These are phyloP conservation scores for Neurospora crassa DNA, from an alignment of 2,329 filamentous ascomycete genomes.

Conservation along the genomic window DNA sequence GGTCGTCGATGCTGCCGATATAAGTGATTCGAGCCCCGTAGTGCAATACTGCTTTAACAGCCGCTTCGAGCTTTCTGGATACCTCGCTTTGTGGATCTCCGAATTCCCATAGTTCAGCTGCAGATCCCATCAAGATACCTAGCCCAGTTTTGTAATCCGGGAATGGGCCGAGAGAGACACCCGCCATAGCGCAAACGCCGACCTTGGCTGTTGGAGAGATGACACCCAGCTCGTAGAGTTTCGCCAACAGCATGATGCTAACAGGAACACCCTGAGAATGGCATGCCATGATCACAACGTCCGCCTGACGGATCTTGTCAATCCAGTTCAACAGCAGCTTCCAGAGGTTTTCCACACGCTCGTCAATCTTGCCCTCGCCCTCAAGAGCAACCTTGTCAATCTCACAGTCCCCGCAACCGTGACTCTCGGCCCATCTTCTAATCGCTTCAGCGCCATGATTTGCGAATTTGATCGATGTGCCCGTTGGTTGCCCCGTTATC, in stretches of 20 bases:
- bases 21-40: conserved; percentile 80
- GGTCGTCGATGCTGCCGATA: conserved; percentile 91
- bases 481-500: conserved; percentile 88
- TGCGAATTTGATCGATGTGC: conserved; percentile 88
- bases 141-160: conserved; percentile 83
- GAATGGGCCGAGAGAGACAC: conserved; percentile 89
- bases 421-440: conserved; percentile 65
- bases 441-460: conserved; percentile 80
- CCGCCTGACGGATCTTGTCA: conserved; percentile 75
- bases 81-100: conserved; percentile 71
- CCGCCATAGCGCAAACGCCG: conserved; percentile 78
- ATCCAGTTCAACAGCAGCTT: conserved; percentile 92
- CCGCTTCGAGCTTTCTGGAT: conserved; percentile 68
- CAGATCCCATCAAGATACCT: conserved; percentile 76
- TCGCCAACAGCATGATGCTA: conserved; percentile 82
- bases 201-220: conserved; percentile 61
- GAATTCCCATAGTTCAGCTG: conserved; percentile 94
- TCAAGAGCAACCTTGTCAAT: conserved; percentile 93
- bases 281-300: conserved; percentile 85
- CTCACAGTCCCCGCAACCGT: conserved; percentile 65
- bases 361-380: conserved; percentile 84
- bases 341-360: conserved; percentile 88
- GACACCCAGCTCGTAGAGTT: conserved; percentile 83
- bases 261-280: conserved; percentile 96
- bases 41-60: conserved; percentile 63